These are phyloP conservation scores for Lactifluus hygrophoroides DNA, from an alignment of 768 basidiomycete genomes.

Conservation along the genomic window DNA sequence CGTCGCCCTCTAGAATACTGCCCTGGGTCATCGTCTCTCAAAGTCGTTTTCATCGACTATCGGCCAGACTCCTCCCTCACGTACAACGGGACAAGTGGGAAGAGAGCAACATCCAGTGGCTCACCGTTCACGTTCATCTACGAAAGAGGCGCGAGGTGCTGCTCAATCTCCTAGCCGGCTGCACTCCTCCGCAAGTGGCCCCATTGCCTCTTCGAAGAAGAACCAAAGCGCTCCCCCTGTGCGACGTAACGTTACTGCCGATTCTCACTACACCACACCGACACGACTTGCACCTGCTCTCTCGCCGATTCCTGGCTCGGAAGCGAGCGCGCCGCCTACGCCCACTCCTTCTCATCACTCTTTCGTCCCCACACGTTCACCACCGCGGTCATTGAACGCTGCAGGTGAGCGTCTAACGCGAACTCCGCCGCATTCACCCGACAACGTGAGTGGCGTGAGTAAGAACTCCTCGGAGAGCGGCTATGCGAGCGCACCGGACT, in stretches of 20 bases:
- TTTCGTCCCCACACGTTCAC: slow-evolving; percentile 44
- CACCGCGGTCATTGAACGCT: slow-evolving; percentile 65
- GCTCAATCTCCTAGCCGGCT: slow-evolving; percentile 2
- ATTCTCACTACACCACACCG: slow-evolving; percentile 21
- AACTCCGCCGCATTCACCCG: slow-evolving; percentile 14
- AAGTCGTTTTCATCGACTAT: slow-evolving; percentile 21
- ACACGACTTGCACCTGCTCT: slow-evolving; percentile 20
- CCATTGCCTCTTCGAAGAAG: not conserved
- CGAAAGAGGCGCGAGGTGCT: not conserved
- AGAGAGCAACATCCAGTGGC: not conserved
- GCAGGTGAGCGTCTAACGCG: slow-evolving; percentile 56
- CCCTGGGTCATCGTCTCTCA: slow-evolving; percentile 63
- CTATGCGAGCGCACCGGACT: slow-evolving; percentile 18
- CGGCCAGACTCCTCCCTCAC: slow-evolving; percentile 16
- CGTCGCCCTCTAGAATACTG: slow-evolving; percentile 46
- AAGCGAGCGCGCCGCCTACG: slow-evolving; percentile 50
- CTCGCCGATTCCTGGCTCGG: slow-evolving; percentile 42
- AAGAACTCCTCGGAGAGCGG: slow-evolving; percentile 19
- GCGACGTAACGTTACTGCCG: slow-evolving; percentile 16
- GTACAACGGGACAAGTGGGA: not conserved
- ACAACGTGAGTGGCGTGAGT: not conserved
- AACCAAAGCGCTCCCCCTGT: slow-evolving; percentile 3
- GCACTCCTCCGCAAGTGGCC: slow-evolving; percentile 6
- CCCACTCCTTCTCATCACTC: slow-evolving; percentile 34
- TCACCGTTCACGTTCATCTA: slow-evolving; percentile 10